Evolutionary conservation across 2,329 filamentous ascomycete species (phyloP), one percentile per base, ranked within the genome.

Genomic region (Botryotinia calthae): DNA sequence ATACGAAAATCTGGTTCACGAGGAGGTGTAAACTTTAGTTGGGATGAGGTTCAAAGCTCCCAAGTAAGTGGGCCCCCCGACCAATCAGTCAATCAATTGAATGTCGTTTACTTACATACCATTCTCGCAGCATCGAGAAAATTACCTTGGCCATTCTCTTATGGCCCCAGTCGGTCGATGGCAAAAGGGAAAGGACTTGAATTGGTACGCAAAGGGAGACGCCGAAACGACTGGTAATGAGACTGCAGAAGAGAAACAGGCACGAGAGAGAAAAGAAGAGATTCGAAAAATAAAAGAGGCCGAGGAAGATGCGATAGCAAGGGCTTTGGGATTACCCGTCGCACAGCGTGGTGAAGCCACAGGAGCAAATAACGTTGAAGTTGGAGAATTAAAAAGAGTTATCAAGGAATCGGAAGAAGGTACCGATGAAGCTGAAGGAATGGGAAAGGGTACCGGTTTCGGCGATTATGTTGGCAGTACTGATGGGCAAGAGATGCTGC

Each of bases 1-100:
- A 92, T 99, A 75, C 93, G 95, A 80, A 98, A 99, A 84, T 84
- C 87, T 28, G 95, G 97, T 82, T 96, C 94, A 79, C 91, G 96
- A 77, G 96, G 96, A 80, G 96, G 96, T 81, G 92, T 92, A 82
- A 94, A 98, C 82, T 99, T 99, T 85, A 95, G 91, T 84, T 98
- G 96, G 96, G 93, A 95, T 76, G 94, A 98, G 78, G 95, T 99
- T 80, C 91, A 95, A 81, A 90, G 86, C 76, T 97, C 94, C n/a
- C 85, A 88, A 34, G 72, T 73, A 64, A 64, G 65, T 46, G 8
- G n/a, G 28, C 9, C 12, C 51, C 51, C 2, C 51, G 6, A 16
- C 4, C 28, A 46, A 22, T 34, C 5, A 20, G 16, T 14, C 44
- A 37, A 70, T 44, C 7, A 6, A 37, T 46, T 44, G 59, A 9